Evolutionary conservation across 176 grass and related monocot genomes (phyloP).

Genomic region (Paspalum vaginatum): DNA sequence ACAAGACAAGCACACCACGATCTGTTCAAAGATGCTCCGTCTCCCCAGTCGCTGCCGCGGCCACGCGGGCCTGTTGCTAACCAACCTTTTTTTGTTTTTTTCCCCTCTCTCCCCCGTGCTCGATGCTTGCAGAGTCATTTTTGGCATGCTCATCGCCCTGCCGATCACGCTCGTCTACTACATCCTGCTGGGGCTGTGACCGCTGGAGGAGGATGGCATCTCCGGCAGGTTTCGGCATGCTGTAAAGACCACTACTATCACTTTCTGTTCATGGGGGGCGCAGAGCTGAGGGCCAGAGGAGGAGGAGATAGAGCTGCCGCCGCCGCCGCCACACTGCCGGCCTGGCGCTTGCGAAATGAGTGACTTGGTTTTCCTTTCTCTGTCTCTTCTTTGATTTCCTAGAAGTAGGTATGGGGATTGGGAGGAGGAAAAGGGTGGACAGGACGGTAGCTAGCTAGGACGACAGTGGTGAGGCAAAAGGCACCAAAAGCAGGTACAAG

Average conservation of each 20-base stretch:
- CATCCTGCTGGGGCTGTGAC: conserved; percentile 80
- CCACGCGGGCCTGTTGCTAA: neutral
- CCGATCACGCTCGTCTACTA: conserved; percentile 95
- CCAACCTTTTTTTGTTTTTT: neutral
- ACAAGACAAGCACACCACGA: conserved; percentile 30
- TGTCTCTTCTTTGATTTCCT: neutral
- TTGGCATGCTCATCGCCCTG: conserved; percentile 89
- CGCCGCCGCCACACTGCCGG: conserved; percentile 6
- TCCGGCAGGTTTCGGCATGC: neutral
- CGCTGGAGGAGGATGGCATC: neutral
- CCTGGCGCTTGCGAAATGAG: conserved; percentile 31
- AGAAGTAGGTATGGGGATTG: conserved; percentile 36
- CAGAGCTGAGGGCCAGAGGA: neutral
- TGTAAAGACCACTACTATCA: conserved; percentile 27
- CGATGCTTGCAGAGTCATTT: conserved; percentile 76
- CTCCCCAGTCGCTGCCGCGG: neutral
- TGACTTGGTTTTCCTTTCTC: neutral
- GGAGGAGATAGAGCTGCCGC: neutral
- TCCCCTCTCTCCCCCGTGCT: neutral
- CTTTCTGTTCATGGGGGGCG: neutral
- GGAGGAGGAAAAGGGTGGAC: conserved; percentile 14
- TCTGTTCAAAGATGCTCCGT: conserved; percentile 49
- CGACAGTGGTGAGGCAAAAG: conserved; percentile 48
- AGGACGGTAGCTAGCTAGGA: conserved; percentile 50
- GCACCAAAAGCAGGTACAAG: conserved; percentile 44